phyloP scores from a whole-genome alignment of 441 rosid genomes.

The Pelargonium australe region DNA sequence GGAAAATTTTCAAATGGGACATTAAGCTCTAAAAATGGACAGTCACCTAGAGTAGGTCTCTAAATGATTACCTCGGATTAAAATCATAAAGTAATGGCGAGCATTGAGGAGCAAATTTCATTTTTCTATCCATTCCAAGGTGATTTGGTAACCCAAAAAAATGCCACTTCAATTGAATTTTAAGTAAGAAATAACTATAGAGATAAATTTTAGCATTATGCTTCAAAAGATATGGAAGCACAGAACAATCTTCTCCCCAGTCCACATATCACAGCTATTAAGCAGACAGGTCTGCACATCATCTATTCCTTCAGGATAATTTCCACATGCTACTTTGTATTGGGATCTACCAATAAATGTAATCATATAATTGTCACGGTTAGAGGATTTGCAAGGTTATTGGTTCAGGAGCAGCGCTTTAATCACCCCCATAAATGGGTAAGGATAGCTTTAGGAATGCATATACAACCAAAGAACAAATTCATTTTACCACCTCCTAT shows the following conservation, averaged over 20 bases:
- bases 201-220: background rate
- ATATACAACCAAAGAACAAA: background rate
- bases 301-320: background rate
- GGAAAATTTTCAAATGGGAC: background rate
- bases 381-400: background rate
- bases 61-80: background rate
- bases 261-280: too few relatives aligned
- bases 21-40: conserved; percentile 1
- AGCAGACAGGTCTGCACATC: background rate
- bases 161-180: background rate
- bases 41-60: background rate
- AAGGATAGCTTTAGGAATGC: background rate
- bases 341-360: background rate
- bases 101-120: background rate
- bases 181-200: background rate
- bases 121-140: background rate
- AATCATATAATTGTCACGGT: background rate
- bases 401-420: background rate
- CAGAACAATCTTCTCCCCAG: background rate
- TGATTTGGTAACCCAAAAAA: background rate
- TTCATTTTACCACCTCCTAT: background rate
- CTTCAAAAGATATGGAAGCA: background rate
- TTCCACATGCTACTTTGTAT: background rate
- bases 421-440: background rate
- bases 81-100: background rate